phyloP scores from a whole-genome alignment of 768 basidiomycete species.

The Collybia sordida region DNA sequence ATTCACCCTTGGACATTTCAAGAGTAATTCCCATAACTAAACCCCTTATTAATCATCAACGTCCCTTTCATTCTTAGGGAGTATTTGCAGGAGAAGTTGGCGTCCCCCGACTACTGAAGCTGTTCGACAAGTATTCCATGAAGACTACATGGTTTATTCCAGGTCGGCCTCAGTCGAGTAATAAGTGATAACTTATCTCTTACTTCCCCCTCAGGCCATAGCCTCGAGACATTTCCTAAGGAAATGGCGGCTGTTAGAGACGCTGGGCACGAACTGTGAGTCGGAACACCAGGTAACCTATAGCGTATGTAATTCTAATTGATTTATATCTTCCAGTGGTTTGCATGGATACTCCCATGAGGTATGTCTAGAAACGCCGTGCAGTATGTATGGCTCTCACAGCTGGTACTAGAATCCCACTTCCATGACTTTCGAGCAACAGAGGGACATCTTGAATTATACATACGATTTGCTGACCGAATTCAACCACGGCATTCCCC shows the following conservation, averaged over 20 bases:
- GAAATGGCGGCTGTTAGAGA: slow-evolving; percentile 70
- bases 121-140: slow-evolving; percentile 69
- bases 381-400: background rate
- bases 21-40: slow-evolving; percentile 34
- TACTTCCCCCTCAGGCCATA: slow-evolving; percentile 48
- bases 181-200: background rate
- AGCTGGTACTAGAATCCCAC: slow-evolving; percentile 50
- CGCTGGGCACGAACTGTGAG: slow-evolving; percentile 69
- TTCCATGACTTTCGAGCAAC: slow-evolving; percentile 61
- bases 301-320: background rate
- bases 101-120: slow-evolving; percentile 61
- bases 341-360: slow-evolving; percentile 76
- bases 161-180: slow-evolving; percentile 31
- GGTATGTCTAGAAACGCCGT: slow-evolving; percentile 22
- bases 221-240: slow-evolving; percentile 71
- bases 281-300: background rate
- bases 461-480: slow-evolving; percentile 64
- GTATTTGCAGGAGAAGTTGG: slow-evolving; percentile 81
- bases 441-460: slow-evolving; percentile 68
- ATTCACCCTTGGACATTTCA: slow-evolving; percentile 69
- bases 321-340: slow-evolving; percentile 35
- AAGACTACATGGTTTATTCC: slow-evolving; percentile 78
- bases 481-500: slow-evolving; percentile 60
- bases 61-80: slow-evolving; percentile 31
- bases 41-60: background rate